Evolutionary conservation across 352 stramenopile genomes (phyloP).

Genomic region (Phytophthora sp.): DNA sequence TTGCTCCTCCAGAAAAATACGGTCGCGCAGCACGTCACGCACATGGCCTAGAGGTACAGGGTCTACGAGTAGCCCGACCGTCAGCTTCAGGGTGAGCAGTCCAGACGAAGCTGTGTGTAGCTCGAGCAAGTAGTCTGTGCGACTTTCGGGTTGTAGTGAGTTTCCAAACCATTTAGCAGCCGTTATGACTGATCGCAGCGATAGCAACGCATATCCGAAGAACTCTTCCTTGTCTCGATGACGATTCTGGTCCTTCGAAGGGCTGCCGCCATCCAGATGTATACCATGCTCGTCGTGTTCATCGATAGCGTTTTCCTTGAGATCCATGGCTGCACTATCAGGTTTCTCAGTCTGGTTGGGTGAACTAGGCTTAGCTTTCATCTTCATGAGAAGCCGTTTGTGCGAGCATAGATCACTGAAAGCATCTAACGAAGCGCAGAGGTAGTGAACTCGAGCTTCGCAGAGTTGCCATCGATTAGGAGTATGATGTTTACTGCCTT

Average conservation of each 20-base stretch:
- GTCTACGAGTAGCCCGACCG: conserved; percentile 70
- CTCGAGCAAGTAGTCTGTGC: conserved; percentile 71
- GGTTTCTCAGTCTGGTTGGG: not conserved
- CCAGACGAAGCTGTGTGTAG: conserved; percentile 62
- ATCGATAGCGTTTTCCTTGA: not conserved
- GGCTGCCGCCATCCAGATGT: not conserved
- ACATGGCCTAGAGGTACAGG: conserved; percentile 58
- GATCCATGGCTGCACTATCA: not conserved
- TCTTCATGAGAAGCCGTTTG: conserved; percentile 71
- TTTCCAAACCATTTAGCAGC: conserved; percentile 67
- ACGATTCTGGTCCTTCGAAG: not conserved
- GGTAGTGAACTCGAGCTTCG: conserved; percentile 74
- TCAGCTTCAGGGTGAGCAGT: conserved; percentile 79
- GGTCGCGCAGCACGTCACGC: conserved; percentile 53
- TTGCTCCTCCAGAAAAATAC: conserved; percentile 64
- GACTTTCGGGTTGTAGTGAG: conserved; percentile 52
- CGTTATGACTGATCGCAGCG: conserved; percentile 57
- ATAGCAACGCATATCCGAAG: conserved; percentile 61
- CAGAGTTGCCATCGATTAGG: conserved; percentile 85
- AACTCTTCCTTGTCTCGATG: conserved; percentile 35
- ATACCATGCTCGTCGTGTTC: not conserved
- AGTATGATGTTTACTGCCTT: conserved; percentile 82
- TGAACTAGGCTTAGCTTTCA: conserved; percentile 45
- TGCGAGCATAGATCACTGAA: conserved; percentile 75
- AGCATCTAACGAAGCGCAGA: conserved; percentile 64